Conservation (phyloP, 1,139 yeast genomes). For the Candida tropicalis region DNA sequence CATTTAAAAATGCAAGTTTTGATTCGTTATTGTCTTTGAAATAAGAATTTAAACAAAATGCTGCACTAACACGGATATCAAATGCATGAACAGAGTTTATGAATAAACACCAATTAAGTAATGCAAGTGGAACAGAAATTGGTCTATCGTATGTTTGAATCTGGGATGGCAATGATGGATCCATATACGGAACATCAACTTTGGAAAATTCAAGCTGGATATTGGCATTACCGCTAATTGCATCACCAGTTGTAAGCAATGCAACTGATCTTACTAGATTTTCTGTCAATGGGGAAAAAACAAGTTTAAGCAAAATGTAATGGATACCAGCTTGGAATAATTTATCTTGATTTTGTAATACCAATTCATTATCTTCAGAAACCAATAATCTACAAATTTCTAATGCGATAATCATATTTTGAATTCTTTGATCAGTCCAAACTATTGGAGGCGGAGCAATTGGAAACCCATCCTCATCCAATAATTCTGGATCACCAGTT, state of each 20-base stretch:
- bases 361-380: conserved; percentile 70
- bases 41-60: conserved; percentile 66
- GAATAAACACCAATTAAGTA: conserved; percentile 78
- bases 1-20: conserved; percentile 59
- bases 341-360: conserved; percentile 60
- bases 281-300: conserved; percentile 66
- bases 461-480: conserved; percentile 21
- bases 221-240: conserved; percentile 63
- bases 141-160: conserved; percentile 33
- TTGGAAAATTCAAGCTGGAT: conserved; percentile 72
- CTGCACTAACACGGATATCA: conserved; percentile 76
- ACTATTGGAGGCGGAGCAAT: conserved; percentile 39
- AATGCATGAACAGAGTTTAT: conserved; percentile 84
- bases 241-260: conserved; percentile 72
- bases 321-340: conserved; percentile 67
- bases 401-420: conserved; percentile 65
- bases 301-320: conserved; percentile 64
- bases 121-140: conserved; percentile 72
- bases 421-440: conserved; percentile 75
- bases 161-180: conserved; percentile 69
- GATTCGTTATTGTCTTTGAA: conserved; percentile 68
- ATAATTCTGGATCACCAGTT: conserved; percentile 29
- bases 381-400: conserved; percentile 78
- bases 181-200: conserved; percentile 90
- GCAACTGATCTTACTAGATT: conserved; percentile 66